Base-by-base conservation (phyloP, 164 flowering plant genomes). In the Taxillus chinensis region DNA sequence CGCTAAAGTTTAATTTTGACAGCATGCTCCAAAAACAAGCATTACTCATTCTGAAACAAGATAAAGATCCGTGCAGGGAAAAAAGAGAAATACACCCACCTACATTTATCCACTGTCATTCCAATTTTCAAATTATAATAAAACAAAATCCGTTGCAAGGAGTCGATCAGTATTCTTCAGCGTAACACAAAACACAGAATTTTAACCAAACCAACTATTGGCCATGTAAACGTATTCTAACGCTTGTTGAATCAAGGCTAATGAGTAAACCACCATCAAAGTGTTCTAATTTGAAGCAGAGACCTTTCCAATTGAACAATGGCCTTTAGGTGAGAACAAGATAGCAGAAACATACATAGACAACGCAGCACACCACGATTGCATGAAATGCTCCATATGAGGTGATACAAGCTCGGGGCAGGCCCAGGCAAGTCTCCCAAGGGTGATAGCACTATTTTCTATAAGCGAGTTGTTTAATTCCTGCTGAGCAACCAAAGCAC, bases 331-430 rank as follows among this genome's bases (percentile, higher is more conserved):
- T 13, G 55, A 62, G 7, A 14, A 58, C 0, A 58, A 41, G 41
- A 15, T 14, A 41, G 14, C 39, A n/a, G 41, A 1, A 51, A 71
- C 91, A 70, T 83, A 91, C 99, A 74, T 83, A 41, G 96, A 81
- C 68, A 95, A 80, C 62, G 97, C 90, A 62, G 64, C 63, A 70
- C 99, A 95, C 99, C 99, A 95, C 9, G 90, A 42, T 74, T 87
- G 87, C 96, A 95, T 83, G 75, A 95, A 95, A 78, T 91, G 96
- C 62, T 91, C 99, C 97, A 95, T 91, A 69, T 91, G 96, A 6
- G 97, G 97, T 16, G 99, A 77, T 13, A 91, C 89, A 63, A 89
- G 76, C 57, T 91, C 96, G 12, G 99, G 97, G 68, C 96, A 89
- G 55, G 86, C 96, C 96, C 93, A 91, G 4, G 89, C 91, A 72